Percentiles rank a stretch among this genome's conserved stretches.
Conservation (phyloP, 1,284 basidiomycete species). For the Chiua sp. region DNA sequence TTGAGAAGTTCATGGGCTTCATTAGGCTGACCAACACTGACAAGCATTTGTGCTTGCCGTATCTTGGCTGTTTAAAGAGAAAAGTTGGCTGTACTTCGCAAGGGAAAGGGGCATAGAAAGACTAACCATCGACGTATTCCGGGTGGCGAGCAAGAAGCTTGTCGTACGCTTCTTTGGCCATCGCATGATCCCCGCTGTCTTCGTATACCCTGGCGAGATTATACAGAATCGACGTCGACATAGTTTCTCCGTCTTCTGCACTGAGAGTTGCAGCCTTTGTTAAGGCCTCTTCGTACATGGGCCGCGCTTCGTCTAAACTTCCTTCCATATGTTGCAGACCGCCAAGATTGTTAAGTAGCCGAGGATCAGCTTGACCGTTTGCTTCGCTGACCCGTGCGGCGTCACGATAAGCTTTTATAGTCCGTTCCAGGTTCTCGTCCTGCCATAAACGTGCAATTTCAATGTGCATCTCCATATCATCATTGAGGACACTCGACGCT, state of each 20-base stretch:
- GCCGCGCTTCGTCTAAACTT: constrained; percentile 58
- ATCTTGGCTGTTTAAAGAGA: constrained; percentile 81
- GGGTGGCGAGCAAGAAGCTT: constrained; percentile 86
- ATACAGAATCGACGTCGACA: constrained; percentile 85
- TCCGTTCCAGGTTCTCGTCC: constrained; percentile 76
- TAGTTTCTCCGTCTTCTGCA: constrained; percentile 61
- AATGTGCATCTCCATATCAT: constrained; percentile 84
- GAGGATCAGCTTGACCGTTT: constrained; percentile 57
- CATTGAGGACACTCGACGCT: constrained; percentile 37
- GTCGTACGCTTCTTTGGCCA: constrained; percentile 85
- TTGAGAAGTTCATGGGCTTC: constrained; percentile 90
- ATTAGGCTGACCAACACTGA: constrained; percentile 68
- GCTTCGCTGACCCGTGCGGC: constrained; percentile 67
- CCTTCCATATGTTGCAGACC: constrained; percentile 78
- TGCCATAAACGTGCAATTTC: constrained; percentile 91
- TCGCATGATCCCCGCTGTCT: constrained; percentile 70
- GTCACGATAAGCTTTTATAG: constrained; percentile 74
- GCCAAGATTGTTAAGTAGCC: constrained; percentile 86
- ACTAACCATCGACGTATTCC: constrained; percentile 91
- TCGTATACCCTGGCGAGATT: constrained; percentile 92
- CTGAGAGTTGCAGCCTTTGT: constrained; percentile 57
- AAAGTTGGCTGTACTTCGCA: constrained; percentile 4
- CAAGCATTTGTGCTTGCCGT: constrained; percentile 82
- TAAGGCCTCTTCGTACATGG: constrained; percentile 72
- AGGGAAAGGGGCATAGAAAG: neutral